A percentile compares a stretch with the other conserved stretches of the same genome.
phyloP scores from a whole-genome alignment of 768 basidiomycete genomes.

The Phaffia australis region DNA sequence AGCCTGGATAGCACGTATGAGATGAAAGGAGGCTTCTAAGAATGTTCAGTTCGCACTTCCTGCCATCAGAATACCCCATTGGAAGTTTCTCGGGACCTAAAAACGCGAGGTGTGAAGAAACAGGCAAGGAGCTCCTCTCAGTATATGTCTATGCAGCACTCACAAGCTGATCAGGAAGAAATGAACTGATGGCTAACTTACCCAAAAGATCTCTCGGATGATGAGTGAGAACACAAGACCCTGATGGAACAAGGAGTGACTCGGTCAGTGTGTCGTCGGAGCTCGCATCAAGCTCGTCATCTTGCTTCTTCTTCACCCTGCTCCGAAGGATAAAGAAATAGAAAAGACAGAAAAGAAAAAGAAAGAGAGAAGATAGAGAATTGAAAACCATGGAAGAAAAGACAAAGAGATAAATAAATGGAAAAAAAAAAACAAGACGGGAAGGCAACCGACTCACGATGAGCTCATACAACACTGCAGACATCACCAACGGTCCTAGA shows the following conservation, averaged over 20 bases:
- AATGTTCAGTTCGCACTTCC: slow-evolving; percentile 20
- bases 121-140: no score
- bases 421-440: neutral
- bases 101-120: no score
- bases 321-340: no score
- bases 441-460: slow-evolving; percentile 26
- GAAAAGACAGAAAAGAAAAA: no score
- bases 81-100: slow-evolving; percentile 38
- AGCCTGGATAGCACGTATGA: no score
- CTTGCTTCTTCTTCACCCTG: no score
- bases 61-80: slow-evolving; percentile 44
- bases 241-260: neutral
- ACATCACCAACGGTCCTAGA: slow-evolving; percentile 43
- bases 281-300: no score
- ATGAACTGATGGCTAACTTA: slow-evolving; percentile 34
- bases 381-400: no score
- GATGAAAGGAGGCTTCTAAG: neutral
- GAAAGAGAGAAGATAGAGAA: no score
- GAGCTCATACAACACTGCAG: slow-evolving; percentile 40
- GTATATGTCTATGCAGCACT: no score
- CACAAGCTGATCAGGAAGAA: no score
- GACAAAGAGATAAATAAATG: neutral
- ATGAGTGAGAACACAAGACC: slow-evolving; percentile 40
- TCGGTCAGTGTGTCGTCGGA: no score
- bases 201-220: slow-evolving; percentile 45